phyloP scores from a whole-genome alignment of 2,329 filamentous ascomycete species.

The Achaetomium macrosporum region DNA sequence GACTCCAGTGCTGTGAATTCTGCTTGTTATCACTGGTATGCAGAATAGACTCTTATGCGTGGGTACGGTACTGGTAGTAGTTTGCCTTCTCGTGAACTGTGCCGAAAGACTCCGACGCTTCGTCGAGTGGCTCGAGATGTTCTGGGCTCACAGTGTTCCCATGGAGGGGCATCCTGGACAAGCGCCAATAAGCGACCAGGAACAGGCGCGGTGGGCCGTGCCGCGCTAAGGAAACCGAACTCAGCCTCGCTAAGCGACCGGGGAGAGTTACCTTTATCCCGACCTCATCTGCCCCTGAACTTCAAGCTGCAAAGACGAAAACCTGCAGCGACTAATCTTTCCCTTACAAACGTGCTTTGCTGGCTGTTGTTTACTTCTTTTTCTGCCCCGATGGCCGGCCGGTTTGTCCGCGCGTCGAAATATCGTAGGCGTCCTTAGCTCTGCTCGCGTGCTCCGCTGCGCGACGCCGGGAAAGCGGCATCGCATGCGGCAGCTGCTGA shows the following conservation, averaged over 20 bases:
- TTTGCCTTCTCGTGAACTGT: too few species aligned
- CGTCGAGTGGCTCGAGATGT: too few species aligned
- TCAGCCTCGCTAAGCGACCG: conserved; percentile 4
- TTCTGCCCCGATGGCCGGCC: conserved; percentile 47
- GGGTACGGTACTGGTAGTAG: too few species aligned
- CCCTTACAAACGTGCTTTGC: neutral
- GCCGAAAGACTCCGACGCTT: too few species aligned
- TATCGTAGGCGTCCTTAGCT: conserved; percentile 49
- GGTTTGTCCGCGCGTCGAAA: conserved; percentile 63
- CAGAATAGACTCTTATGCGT: too few species aligned
- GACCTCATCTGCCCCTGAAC: conserved; percentile 1
- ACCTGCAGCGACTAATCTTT: conserved; percentile 1
- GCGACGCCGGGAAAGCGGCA: conserved; percentile 2
- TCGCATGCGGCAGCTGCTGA: conserved; percentile 27
- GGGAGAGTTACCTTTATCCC: conserved; percentile 2
- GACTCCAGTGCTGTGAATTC: too few species aligned
- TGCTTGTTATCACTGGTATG: too few species aligned
- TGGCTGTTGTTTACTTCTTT: conserved; percentile 3
- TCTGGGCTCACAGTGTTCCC: too few species aligned
- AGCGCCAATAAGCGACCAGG: conserved; percentile 2
- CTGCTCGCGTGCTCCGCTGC: conserved; percentile 8
- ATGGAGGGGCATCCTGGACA: conserved; percentile 13
- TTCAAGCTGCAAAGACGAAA: neutral
- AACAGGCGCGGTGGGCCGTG: conserved; percentile 8
- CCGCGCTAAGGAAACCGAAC: conserved; percentile 6